phyloP scores from a whole-genome alignment of 495 filamentous ascomycete species.

The Parathielavia appendiculata region DNA sequence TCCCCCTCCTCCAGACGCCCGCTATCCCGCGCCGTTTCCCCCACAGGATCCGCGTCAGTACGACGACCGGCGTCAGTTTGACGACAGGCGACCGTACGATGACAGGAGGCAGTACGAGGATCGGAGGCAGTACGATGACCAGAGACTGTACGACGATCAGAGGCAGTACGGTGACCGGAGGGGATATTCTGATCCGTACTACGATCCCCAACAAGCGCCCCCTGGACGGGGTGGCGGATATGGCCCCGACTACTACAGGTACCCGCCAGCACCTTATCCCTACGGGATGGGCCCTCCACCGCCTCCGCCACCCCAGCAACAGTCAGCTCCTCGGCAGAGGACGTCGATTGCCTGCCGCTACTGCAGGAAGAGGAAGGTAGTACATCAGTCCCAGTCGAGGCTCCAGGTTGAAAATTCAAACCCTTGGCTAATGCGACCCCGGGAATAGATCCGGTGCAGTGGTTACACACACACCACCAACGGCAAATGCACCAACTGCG shows the following conservation, averaged over 20 bases:
- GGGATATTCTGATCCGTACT: slow-evolving; percentile 21
- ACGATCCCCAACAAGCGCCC: slow-evolving; percentile 17
- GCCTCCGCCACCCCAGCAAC: slow-evolving; percentile 28
- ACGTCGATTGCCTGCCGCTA: slow-evolving; percentile 51
- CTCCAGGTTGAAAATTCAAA: no score
- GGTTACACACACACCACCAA: slow-evolving; percentile 47
- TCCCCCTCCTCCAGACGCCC: slow-evolving; percentile 19
- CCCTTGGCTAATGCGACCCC: slow-evolving; percentile 13
- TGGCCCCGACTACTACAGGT: slow-evolving; percentile 24
- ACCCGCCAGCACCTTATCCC: slow-evolving; percentile 15
- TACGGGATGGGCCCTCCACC: slow-evolving; percentile 22
- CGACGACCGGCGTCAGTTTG: slow-evolving; percentile 10
- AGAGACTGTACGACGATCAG: slow-evolving; percentile 5
- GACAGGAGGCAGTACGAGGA: slow-evolving; percentile 22
- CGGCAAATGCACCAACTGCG: slow-evolving; percentile 48
- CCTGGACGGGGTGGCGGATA: slow-evolving; percentile 18
- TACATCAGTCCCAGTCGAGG: neutral
- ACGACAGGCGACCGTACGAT: slow-evolving; percentile 13
- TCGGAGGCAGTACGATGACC: slow-evolving; percentile 18
- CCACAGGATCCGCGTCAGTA: slow-evolving; percentile 18
- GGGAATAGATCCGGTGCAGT: slow-evolving; percentile 47
- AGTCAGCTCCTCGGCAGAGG: slow-evolving; percentile 45
- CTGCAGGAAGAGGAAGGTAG: slow-evolving; percentile 48
- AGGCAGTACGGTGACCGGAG: slow-evolving; percentile 12
- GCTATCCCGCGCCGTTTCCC: slow-evolving; percentile 20